phyloP scores from a whole-genome alignment of 2,329 filamentous ascomycete genomes.

The Graphilbum ipis-grandicollis region DNA sequence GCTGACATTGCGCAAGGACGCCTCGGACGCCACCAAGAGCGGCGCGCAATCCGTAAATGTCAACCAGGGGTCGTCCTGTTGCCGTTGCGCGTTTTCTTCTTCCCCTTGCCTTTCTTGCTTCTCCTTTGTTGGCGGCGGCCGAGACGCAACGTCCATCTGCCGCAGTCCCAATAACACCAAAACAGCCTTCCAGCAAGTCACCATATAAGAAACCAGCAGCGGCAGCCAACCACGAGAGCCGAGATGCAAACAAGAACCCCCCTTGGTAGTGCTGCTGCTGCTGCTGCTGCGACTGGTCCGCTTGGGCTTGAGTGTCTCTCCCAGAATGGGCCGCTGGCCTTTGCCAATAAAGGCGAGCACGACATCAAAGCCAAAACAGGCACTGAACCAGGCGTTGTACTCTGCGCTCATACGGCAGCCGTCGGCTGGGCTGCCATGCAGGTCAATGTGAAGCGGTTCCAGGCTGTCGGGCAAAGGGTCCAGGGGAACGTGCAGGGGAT shows the following conservation, averaged over 20 bases:
- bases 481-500: constrained; percentile 28
- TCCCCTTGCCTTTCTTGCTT: too few species aligned
- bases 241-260: too few species aligned
- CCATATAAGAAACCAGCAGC: constrained; percentile 17
- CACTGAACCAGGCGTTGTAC: constrained; percentile 50
- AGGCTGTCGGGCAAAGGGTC: constrained; percentile 29
- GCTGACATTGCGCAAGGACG: constrained; percentile 52
- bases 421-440: constrained; percentile 39
- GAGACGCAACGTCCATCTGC: neutral
- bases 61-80: constrained; percentile 7
- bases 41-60: constrained; percentile 44
- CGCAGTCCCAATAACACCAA: neutral
- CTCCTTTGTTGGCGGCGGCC: neutral
- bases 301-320: constrained; percentile 29
- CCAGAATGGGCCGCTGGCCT: constrained; percentile 41
- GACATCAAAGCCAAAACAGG: constrained; percentile 43
- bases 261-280: too few species aligned
- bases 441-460: constrained; percentile 30
- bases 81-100: too few species aligned
- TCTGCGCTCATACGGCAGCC: constrained; percentile 45
- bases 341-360: constrained; percentile 48
- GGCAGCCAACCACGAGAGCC: constrained; percentile 19
- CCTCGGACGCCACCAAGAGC: constrained; percentile 53
- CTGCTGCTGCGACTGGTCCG: too few species aligned
- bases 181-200: constrained; percentile 1